Conservation (phyloP, 257 asterid genomes). For the Capsicum chinense region DNA sequence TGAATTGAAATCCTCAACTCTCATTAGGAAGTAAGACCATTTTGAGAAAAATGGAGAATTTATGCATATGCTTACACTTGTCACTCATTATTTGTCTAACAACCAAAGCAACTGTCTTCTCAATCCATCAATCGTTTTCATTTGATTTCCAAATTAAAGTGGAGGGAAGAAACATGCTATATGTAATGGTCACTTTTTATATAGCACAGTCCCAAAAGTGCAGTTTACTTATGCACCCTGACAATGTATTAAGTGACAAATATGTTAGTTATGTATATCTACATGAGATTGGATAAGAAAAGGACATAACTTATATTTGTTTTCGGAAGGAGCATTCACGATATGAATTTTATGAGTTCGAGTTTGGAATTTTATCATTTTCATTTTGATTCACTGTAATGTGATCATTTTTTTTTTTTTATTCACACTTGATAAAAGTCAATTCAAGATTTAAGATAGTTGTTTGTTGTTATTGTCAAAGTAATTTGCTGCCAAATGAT, state of each 20-base stretch:
- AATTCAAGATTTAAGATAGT: too few species aligned
- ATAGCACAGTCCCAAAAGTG: background rate
- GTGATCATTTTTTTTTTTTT: too few species aligned
- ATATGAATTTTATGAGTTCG: too few species aligned
- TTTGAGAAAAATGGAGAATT: background rate
- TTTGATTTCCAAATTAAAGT: background rate
- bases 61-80: background rate
- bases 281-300: background rate
- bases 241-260: background rate
- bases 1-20: too few species aligned
- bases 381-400: too few species aligned
- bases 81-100: background rate
- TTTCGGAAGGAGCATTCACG: too few species aligned
- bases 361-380: too few species aligned
- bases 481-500: too few species aligned
- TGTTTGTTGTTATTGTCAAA: too few species aligned
- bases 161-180: background rate
- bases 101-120: background rate
- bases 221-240: background rate
- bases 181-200: background rate
- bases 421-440: too few species aligned
- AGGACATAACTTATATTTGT: background rate
- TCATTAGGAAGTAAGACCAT: background rate
- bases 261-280: background rate
- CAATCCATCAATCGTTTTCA: constrained; percentile 23